Evolutionary conservation across 257 asterid genomes (phyloP).

Genomic region (Gentiana straminea): DNA sequence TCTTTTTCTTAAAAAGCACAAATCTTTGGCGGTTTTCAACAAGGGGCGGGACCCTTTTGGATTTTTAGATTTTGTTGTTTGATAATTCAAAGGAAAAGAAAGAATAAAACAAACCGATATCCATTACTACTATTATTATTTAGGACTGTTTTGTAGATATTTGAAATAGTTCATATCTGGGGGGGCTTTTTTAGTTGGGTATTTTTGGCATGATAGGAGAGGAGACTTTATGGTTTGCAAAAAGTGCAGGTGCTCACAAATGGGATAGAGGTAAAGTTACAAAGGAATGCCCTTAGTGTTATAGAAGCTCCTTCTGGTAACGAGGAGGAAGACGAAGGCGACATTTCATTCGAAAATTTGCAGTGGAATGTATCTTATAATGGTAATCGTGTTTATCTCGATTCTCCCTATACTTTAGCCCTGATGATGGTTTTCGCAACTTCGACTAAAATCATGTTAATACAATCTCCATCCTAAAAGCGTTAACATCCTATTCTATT

Average conservation of each 20-base stretch:
- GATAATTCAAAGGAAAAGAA: too few relatives aligned
- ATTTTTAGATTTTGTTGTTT: too few relatives aligned
- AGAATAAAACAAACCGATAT: too few relatives aligned
- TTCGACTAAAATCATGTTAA: not conserved
- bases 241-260: constrained; percentile 70
- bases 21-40: too few relatives aligned
- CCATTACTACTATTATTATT: too few relatives aligned
- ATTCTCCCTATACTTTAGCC: not conserved
- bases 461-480: not conserved
- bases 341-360: constrained; percentile 52
- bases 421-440: not conserved
- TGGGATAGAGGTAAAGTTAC: constrained; percentile 92
- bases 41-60: too few relatives aligned
- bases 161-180: too few relatives aligned
- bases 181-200: too few relatives aligned
- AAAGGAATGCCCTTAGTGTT: constrained; percentile 85
- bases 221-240: not conserved
- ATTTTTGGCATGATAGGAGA: not conserved
- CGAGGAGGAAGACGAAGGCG: constrained; percentile 77
- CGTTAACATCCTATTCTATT: constrained; percentile 8
- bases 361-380: constrained; percentile 61
- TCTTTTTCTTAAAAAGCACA: too few relatives aligned
- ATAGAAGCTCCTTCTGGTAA: constrained; percentile 87
- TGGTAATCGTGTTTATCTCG: constrained; percentile 23
- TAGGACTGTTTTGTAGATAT: too few relatives aligned